Evolutionary conservation across 441 rosid genomes (phyloP).

Genomic region (Lepidium campestre): DNA sequence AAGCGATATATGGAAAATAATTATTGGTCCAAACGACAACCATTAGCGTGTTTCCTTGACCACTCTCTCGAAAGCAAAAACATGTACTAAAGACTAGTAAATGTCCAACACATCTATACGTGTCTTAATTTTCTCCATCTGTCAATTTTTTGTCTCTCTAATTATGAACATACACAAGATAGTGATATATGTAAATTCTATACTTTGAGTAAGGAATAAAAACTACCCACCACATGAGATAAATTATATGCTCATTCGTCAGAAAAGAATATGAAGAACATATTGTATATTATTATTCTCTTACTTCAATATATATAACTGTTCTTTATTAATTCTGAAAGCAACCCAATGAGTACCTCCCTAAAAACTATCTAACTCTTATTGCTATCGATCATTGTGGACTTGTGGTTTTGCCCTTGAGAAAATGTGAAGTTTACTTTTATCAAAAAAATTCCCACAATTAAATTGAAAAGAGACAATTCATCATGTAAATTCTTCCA

Average conservation of each 20-base stretch:
- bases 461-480: no score
- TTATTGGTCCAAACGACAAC: constrained; percentile 13
- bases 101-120: constrained; percentile 17
- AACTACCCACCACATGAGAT: constrained; percentile 6
- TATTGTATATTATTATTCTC: neutral
- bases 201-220: constrained; percentile 11
- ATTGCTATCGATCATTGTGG: no score
- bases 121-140: constrained; percentile 3
- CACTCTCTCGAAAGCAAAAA: constrained; percentile 3
- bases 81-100: neutral
- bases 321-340: constrained; percentile 2
- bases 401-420: no score
- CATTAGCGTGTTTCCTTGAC: constrained; percentile 19
- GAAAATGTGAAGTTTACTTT: no score
- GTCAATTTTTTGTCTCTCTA: constrained; percentile 3
- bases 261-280: neutral
- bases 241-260: constrained; percentile 1
- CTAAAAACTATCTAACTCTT: neutral
- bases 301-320: neutral
- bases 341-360: neutral
- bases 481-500: no score
- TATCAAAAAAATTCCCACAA: no score
- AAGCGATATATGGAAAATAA: neutral
- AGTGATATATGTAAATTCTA: neutral
- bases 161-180: neutral